These are phyloP conservation scores for Mucor saturninus DNA, from an alignment of 371 early-diverging fungal species.

Conservation along the genomic window DNA sequence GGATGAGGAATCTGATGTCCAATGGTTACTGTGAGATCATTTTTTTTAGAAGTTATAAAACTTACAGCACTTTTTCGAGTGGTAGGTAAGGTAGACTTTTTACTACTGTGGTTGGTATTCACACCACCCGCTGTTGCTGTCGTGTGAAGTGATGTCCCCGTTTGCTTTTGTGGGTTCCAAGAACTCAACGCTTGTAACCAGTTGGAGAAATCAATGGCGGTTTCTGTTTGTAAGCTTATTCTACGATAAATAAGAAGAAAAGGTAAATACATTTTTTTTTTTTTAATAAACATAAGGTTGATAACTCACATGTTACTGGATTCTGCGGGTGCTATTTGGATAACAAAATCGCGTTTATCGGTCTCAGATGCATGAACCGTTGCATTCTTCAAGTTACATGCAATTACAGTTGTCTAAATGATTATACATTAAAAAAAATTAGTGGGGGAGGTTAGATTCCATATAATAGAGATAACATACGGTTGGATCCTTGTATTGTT, in stretches of 20 bases:
- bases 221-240: conserved; percentile 35
- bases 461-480: conserved; percentile 4
- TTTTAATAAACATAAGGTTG: neutral
- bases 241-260: conserved; percentile 7
- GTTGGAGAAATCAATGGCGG: conserved; percentile 31
- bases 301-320: conserved; percentile 15
- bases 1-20: conserved; percentile 5
- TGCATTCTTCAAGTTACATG: conserved; percentile 23
- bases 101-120: neutral
- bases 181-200: conserved; percentile 35
- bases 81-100: neutral
- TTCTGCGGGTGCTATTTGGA: conserved; percentile 19
- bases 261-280: neutral
- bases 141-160: neutral
- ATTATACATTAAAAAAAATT: neutral
- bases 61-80: conserved; percentile 17
- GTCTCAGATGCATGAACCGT: conserved; percentile 27
- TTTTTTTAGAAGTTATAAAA: neutral
- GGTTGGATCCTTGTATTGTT: conserved; percentile 28
- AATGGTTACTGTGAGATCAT: neutral
- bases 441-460: too few species aligned
- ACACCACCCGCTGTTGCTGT: neutral
- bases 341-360: conserved; percentile 37
- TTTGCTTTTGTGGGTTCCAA: conserved; percentile 25
- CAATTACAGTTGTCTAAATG: conserved; percentile 18